These are phyloP conservation scores for Suhomyces bolitotheri DNA, from an alignment of 1,139 yeast genomes.

Conservation along the genomic window DNA sequence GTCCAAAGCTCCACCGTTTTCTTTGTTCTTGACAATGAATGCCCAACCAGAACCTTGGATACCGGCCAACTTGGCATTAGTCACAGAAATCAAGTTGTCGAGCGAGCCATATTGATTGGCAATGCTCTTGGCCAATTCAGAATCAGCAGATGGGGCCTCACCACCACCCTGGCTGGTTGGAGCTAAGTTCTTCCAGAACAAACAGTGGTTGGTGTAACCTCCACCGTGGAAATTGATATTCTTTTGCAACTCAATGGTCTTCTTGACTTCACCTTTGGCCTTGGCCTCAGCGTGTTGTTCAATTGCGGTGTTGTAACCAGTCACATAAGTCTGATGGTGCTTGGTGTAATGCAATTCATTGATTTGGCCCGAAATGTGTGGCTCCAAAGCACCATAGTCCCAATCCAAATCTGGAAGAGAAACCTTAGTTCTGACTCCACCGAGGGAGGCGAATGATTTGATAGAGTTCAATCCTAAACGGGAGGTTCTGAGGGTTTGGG, in stretches of 20 bases:
- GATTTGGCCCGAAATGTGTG: slow-evolving; percentile 43
- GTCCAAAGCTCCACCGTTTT: slow-evolving; percentile 41
- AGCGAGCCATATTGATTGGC: slow-evolving; percentile 42
- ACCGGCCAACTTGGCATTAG: slow-evolving; percentile 44
- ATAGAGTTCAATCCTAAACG: slow-evolving; percentile 6
- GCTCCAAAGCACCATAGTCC: slow-evolving; percentile 45
- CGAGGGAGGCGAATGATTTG: slow-evolving; percentile 20
- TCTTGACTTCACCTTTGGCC: slow-evolving; percentile 39
- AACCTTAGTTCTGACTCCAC: slow-evolving; percentile 59
- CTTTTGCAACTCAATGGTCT: slow-evolving; percentile 39
- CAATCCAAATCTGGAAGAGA: slow-evolving; percentile 54
- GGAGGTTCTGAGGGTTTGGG: slow-evolving; percentile 22
- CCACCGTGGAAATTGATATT: slow-evolving; percentile 48
- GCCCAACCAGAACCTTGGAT: slow-evolving; percentile 56
- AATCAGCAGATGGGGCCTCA: slow-evolving; percentile 34
- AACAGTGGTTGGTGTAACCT: slow-evolving; percentile 46
- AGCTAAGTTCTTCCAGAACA: slow-evolving; percentile 49
- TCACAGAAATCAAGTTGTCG: slow-evolving; percentile 38
- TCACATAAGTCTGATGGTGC: slow-evolving; percentile 47
- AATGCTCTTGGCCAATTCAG: slow-evolving; percentile 38
- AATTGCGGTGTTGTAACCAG: slow-evolving; percentile 43
- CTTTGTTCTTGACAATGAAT: slow-evolving; percentile 44
- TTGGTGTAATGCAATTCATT: slow-evolving; percentile 44
- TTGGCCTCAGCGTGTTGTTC: slow-evolving; percentile 38
- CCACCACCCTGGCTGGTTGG: slow-evolving; percentile 44